Conservation (phyloP, 2,329 filamentous ascomycete genomes). For the Chrysoporthe puriensis region DNA sequence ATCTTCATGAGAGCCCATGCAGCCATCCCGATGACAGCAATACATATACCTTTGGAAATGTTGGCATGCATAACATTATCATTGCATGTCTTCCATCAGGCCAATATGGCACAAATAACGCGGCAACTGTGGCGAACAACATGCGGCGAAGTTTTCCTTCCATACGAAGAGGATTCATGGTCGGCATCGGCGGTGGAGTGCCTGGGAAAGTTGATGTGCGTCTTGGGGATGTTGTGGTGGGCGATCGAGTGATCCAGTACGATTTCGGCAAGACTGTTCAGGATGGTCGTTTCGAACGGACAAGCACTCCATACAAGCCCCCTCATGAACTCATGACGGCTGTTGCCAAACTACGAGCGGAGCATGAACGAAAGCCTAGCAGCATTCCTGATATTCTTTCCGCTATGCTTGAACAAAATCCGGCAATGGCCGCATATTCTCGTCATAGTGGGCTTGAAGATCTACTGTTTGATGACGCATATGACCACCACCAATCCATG, state of each 20-base stretch:
- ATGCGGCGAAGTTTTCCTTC: slow-evolving; percentile 36
- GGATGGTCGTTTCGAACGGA: slow-evolving; percentile 1
- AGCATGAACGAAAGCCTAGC: not conserved
- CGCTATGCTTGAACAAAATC: slow-evolving; percentile 4
- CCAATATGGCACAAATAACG: slow-evolving; percentile 34
- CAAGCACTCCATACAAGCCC: slow-evolving; percentile 9
- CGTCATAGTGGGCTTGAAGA: slow-evolving; percentile 1
- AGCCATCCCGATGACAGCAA: not conserved
- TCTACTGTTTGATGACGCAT: slow-evolving; percentile 1
- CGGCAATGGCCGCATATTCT: not conserved
- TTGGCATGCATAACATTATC: slow-evolving; percentile 16
- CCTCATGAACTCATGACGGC: slow-evolving; percentile 7
- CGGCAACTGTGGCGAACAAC: slow-evolving; percentile 34
- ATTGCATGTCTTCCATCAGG: slow-evolving; percentile 37
- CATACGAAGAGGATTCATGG: slow-evolving; percentile 37
- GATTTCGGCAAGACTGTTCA: slow-evolving; percentile 30
- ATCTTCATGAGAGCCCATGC: not conserved
- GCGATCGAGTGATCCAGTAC: slow-evolving; percentile 38
- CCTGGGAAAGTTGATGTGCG: slow-evolving; percentile 36
- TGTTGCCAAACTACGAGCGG: slow-evolving; percentile 1
- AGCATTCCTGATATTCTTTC: not conserved
- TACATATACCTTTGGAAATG: slow-evolving; percentile 13
- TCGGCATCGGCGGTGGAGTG: slow-evolving; percentile 40
- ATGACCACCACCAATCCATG: not conserved
- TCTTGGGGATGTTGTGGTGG: slow-evolving; percentile 40